phyloP scores from a whole-genome alignment of 768 basidiomycete species.

The Pleurotus djamor region DNA sequence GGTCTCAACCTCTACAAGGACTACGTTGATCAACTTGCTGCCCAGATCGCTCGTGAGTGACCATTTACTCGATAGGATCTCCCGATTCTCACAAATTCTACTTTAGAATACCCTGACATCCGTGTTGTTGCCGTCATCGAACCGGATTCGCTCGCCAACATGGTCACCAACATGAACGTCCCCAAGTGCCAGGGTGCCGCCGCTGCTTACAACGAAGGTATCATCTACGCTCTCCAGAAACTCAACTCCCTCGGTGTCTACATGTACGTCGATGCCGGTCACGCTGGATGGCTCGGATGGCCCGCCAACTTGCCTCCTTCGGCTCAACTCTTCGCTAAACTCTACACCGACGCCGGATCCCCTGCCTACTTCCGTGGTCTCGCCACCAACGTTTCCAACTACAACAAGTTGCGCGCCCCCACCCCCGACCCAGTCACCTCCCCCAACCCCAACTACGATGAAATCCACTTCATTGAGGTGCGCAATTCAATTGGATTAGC shows the following conservation, averaged over 20 bases:
- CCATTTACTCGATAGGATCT: neutral
- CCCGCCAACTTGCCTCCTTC: conserved; percentile 60
- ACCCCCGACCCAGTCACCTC: conserved; percentile 33
- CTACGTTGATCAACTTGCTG: conserved; percentile 63
- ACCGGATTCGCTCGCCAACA: conserved; percentile 65
- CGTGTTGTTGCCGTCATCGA: conserved; percentile 65
- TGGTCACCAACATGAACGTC: conserved; percentile 66
- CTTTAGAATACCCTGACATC: conserved; percentile 51
- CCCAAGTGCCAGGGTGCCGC: conserved; percentile 53
- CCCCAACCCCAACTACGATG: conserved; percentile 60
- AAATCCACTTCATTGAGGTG: conserved; percentile 56
- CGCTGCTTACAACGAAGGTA: conserved; percentile 47
- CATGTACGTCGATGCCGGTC: conserved; percentile 62
- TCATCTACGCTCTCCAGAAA: conserved; percentile 55
- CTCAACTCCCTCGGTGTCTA: conserved; percentile 54
- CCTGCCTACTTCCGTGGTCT: conserved; percentile 56
- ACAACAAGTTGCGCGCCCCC: conserved; percentile 27
- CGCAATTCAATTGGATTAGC: too few species aligned
- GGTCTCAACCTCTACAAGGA: conserved; percentile 52
- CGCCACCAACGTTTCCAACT: conserved; percentile 48
- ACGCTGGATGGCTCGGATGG: conserved; percentile 70
- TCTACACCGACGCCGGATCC: conserved; percentile 50
- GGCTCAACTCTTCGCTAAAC: conserved; percentile 47
- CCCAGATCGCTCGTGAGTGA: conserved; percentile 46
- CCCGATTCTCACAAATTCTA: conserved; percentile 1